These are phyloP conservation scores for Thermochaetoides thermophila DNA, from an alignment of 495 filamentous ascomycete species.

Conservation along the genomic window DNA sequence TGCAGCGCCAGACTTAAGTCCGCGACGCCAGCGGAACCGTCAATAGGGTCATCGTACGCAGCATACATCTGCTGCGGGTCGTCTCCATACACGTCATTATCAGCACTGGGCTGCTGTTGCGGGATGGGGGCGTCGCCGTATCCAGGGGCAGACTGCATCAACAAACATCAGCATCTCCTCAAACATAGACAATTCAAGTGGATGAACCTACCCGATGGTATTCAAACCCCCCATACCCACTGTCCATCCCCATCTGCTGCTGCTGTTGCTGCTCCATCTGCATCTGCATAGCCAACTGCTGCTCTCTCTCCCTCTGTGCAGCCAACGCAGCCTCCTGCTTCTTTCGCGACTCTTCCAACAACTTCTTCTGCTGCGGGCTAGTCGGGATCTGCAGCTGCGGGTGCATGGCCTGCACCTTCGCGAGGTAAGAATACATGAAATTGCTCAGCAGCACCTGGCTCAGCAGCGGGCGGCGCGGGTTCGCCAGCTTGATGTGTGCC, in stretches of 20 bases:
- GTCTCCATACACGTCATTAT: no score
- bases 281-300: slow-evolving; percentile 11
- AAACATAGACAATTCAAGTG: not conserved
- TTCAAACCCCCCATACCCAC: slow-evolving; percentile 26
- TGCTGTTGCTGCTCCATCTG: slow-evolving; percentile 36
- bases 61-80: not conserved
- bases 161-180: slow-evolving; percentile 6
- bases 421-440: slow-evolving; percentile 99
- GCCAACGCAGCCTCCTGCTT: slow-evolving; percentile 11
- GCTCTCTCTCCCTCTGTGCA: slow-evolving; percentile 20
- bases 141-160: slow-evolving; percentile 23
- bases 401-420: slow-evolving; percentile 97
- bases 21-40: no score
- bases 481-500: slow-evolving; percentile 97
- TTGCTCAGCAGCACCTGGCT: slow-evolving; percentile 97
- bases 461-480: slow-evolving; percentile 79
- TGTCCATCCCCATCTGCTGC: slow-evolving; percentile 24
- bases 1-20: no score
- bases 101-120: no score
- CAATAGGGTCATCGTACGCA: no score
- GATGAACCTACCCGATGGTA: slow-evolving; percentile 36
- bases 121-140: slow-evolving; percentile 28
- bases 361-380: slow-evolving; percentile 46
- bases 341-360: slow-evolving; percentile 47
- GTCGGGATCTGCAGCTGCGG: slow-evolving; percentile 72